A percentile compares a stretch with the other conserved stretches of the same genome.
Conservation (phyloP, 176 grass and related monocot genomes). For the Ensete ventricosum region DNA sequence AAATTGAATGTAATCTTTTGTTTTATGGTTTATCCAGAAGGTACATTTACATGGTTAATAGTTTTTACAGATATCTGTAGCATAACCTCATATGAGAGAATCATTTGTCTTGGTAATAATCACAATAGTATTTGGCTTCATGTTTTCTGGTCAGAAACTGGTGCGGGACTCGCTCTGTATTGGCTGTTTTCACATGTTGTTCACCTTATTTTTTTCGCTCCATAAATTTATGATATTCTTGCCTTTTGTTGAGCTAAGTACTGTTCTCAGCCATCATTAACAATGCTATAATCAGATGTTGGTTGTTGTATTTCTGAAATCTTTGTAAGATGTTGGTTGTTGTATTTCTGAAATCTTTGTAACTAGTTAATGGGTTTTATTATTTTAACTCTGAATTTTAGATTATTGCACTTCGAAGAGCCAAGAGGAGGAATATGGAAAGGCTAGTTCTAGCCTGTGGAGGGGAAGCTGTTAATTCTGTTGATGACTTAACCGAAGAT, state of each 20-base stretch:
- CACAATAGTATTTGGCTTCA: too few species aligned
- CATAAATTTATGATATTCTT: background rate
- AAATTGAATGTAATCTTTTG: too few species aligned
- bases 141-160: too few species aligned
- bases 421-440: slow-evolving; percentile 97
- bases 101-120: too few species aligned
- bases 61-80: too few species aligned
- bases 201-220: background rate
- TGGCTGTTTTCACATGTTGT: background rate
- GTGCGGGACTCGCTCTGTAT: background rate
- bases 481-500: slow-evolving; percentile 78
- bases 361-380: background rate
- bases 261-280: background rate
- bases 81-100: too few species aligned
- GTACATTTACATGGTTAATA: too few species aligned
- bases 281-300: background rate
- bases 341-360: background rate
- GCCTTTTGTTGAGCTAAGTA: background rate
- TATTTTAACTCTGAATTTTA: slow-evolving; percentile 6
- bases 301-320: background rate
- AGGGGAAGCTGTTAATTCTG: slow-evolving; percentile 84
- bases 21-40: too few species aligned
- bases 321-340: background rate
- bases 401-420: slow-evolving; percentile 85
- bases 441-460: slow-evolving; percentile 79